Conservation (phyloP, 371 early-diverging fungal species). For the Mortierella sp. region DNA sequence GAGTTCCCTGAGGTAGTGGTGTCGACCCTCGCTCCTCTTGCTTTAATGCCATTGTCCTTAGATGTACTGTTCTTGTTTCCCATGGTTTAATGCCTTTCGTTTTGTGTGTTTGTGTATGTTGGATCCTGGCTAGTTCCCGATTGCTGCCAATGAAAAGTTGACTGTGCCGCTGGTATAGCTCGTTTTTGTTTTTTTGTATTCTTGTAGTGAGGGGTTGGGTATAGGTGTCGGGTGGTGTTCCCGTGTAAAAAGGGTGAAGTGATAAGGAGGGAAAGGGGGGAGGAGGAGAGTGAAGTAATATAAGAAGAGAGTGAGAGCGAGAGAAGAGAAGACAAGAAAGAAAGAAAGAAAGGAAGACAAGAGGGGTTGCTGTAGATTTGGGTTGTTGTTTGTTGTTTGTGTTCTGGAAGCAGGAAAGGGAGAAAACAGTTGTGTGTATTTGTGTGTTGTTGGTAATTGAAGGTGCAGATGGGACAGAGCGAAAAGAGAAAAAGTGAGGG, state of each 20-base stretch:
- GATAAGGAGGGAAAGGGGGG: not conserved
- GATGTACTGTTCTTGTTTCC: slow-evolving; percentile 50
- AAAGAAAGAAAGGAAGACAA: not conserved
- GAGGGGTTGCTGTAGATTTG: not conserved
- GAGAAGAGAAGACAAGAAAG: not conserved
- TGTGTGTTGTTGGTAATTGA: not conserved
- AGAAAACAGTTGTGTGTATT: not conserved
- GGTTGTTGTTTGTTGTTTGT: not conserved
- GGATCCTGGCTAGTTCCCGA: not conserved
- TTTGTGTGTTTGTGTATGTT: not conserved
- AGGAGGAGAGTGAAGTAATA: not conserved
- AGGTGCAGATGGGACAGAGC: slow-evolving; percentile 2
- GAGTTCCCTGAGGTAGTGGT: slow-evolving; percentile 23
- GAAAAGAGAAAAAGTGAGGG: no score
- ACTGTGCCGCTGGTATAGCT: not conserved
- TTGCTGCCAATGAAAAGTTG: not conserved
- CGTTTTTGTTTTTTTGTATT: not conserved
- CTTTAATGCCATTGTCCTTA: slow-evolving; percentile 27
- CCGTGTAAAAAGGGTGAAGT: not conserved
- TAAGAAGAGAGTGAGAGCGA: not conserved
- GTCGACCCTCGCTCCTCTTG: slow-evolving; percentile 48
- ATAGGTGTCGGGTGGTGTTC: not conserved
- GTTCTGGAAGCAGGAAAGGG: not conserved
- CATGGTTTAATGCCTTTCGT: slow-evolving; percentile 16
- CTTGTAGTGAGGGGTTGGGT: not conserved